Conservation (phyloP, 352 stramenopile species). For the Aphanomyces euteiches region DNA sequence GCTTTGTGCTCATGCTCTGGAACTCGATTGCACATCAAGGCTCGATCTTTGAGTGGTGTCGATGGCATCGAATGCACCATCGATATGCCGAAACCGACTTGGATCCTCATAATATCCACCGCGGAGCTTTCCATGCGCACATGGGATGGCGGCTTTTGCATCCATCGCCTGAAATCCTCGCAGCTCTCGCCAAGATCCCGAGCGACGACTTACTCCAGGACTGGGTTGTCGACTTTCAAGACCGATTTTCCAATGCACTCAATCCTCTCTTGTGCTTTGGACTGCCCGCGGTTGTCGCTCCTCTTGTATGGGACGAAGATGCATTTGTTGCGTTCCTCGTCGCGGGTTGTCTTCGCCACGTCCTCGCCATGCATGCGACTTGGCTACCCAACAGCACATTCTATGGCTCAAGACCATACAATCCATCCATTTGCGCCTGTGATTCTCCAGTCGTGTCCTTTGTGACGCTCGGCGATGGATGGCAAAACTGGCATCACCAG, state of each 20-base stretch:
- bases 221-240: slow-evolving; percentile 94
- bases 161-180: slow-evolving; percentile 92
- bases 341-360: slow-evolving; percentile 92
- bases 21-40: slow-evolving; percentile 97
- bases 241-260: slow-evolving; percentile 82
- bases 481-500: slow-evolving; percentile 99
- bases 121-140: slow-evolving; percentile 98
- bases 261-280: slow-evolving; percentile 96
- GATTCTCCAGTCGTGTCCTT: slow-evolving; percentile 97
- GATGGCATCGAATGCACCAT: slow-evolving; percentile 98
- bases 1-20: slow-evolving; percentile 95
- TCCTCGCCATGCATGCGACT: slow-evolving; percentile 96
- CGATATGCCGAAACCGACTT: slow-evolving; percentile 95
- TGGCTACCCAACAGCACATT: slow-evolving; percentile 98
- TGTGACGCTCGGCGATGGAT: slow-evolving; percentile 95
- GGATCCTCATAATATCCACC: slow-evolving; percentile 93
- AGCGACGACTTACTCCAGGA: slow-evolving; percentile 94
- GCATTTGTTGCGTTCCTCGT: slow-evolving; percentile 95
- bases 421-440: slow-evolving; percentile 89
- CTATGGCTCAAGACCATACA: slow-evolving; percentile 98
- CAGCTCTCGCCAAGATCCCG: slow-evolving; percentile 87
- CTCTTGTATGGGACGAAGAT: slow-evolving; percentile 84
- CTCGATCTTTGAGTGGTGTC: slow-evolving; percentile 97
- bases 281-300: slow-evolving; percentile 90
- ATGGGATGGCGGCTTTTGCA: slow-evolving; percentile 99